These are phyloP conservation scores for Solanum bulbocastanum DNA, from an alignment of 257 asterid genomes.

Conservation along the genomic window DNA sequence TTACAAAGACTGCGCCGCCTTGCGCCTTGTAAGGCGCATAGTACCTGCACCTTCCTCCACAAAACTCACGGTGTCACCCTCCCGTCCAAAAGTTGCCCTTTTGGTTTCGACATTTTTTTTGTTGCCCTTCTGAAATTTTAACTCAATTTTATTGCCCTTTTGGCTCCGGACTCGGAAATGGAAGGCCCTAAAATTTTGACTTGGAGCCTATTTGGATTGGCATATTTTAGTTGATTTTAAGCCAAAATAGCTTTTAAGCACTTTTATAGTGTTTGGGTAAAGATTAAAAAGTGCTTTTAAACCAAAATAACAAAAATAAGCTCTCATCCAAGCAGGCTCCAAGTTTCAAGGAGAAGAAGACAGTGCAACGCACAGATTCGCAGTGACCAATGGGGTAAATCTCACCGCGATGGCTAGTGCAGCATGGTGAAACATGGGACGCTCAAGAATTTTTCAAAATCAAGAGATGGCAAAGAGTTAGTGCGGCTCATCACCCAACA, in stretches of 20 bases:
- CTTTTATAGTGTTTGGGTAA: neutral
- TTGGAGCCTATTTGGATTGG: neutral
- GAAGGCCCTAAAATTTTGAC: neutral
- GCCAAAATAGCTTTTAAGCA: neutral
- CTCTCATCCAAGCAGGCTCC: neutral
- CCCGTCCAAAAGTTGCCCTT: too few relatives aligned
- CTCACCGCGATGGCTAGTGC: neutral
- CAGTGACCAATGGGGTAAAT: neutral
- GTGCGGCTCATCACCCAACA: neutral
- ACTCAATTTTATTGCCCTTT: too few relatives aligned
- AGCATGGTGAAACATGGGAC: neutral
- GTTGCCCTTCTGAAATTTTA: too few relatives aligned
- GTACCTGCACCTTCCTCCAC: too few relatives aligned
- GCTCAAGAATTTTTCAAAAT: neutral
- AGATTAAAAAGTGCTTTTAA: neutral
- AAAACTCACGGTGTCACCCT: too few relatives aligned
- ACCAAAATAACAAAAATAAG: neutral
- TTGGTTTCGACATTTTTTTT: too few relatives aligned
- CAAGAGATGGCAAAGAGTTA: neutral
- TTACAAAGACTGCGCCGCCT: too few relatives aligned
- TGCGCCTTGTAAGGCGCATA: too few relatives aligned
- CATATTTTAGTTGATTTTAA: neutral
- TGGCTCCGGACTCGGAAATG: neutral
- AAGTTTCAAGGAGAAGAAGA: neutral
- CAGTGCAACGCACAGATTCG: neutral